Conservation (phyloP, 768 basidiomycete genomes). For the Tulasnella sp. region DNA sequence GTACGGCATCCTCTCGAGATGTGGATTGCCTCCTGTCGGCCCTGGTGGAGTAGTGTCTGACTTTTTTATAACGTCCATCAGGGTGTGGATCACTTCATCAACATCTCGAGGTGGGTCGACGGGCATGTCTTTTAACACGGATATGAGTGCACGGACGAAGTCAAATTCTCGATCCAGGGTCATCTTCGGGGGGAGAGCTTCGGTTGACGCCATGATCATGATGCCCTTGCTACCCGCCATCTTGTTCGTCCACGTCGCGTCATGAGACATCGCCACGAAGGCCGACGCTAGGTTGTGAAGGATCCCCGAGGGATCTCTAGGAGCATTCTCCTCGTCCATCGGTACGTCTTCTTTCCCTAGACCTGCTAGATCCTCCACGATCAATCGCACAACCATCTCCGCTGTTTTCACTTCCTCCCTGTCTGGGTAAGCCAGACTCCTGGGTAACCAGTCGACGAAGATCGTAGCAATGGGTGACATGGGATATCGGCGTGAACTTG, state of each 20-base stretch:
- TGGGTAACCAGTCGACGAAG: conserved; percentile 62
- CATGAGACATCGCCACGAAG: conserved; percentile 77
- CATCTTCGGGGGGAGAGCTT: conserved; percentile 66
- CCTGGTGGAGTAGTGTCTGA: conserved; percentile 9
- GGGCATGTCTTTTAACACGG: conserved; percentile 90
- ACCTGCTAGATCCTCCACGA: conserved; percentile 56
- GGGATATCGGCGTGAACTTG: conserved; percentile 8
- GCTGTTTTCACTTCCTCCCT: conserved; percentile 49
- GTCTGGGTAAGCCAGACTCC: conserved; percentile 59
- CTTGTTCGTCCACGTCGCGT: conserved; percentile 83
- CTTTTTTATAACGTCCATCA: conserved; percentile 40
- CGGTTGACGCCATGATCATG: conserved; percentile 60
- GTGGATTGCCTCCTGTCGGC: not conserved
- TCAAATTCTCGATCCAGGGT: conserved; percentile 80
- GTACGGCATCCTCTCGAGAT: conserved; percentile 33
- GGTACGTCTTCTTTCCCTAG: conserved; percentile 26
- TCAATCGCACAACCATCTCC: conserved; percentile 44
- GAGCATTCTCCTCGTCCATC: conserved; percentile 18
- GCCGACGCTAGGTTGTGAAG: conserved; percentile 74
- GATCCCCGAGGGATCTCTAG: conserved; percentile 38
- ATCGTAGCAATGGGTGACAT: conserved; percentile 28
- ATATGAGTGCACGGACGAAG: conserved; percentile 77
- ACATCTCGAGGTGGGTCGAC: conserved; percentile 76
- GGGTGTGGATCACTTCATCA: conserved; percentile 64
- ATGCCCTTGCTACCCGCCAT: conserved; percentile 84